A percentile compares a stretch with the other conserved stretches of the same genome.
phyloP scores from a whole-genome alignment of 1,284 basidiomycete species.

The Boletus sp. region DNA sequence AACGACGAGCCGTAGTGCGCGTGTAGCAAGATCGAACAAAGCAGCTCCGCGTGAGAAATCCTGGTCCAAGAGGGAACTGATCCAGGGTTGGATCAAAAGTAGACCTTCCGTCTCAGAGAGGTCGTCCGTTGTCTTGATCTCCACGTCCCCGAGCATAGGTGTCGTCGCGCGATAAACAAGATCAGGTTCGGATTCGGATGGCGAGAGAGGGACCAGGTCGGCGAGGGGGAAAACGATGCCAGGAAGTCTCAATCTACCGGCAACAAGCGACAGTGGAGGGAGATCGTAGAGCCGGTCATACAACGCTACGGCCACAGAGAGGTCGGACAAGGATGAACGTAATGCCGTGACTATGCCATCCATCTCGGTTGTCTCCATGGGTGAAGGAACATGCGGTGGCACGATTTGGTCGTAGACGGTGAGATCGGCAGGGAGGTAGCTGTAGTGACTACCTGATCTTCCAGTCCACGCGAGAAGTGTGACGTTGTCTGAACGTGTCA shows the following conservation, averaged over 20 bases:
- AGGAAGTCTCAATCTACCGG: not conserved
- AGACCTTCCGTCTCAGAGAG: not conserved
- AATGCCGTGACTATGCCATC: not conserved
- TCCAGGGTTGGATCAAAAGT: not conserved
- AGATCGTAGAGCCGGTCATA: not conserved
- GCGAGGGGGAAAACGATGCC: not conserved
- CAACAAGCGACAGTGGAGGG: not conserved
- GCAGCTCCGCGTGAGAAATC: not conserved
- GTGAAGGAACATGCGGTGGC: constrained; percentile 3
- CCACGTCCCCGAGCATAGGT: not conserved
- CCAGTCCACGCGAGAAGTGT: constrained; percentile 20
- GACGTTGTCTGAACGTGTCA: constrained; percentile 8
- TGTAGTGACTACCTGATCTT: not conserved
- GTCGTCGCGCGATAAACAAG: not conserved
- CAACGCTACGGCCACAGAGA: not conserved
- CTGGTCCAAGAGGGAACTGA: not conserved
- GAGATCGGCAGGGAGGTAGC: constrained; percentile 11
- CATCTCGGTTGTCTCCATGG: not conserved
- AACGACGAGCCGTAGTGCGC: not conserved
- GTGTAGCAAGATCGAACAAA: not conserved
- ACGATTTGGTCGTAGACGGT: constrained; percentile 5
- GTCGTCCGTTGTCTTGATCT: not conserved
- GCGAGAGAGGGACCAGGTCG: no score
- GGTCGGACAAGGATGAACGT: constrained; percentile 5
- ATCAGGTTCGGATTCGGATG: no score